Evolutionary conservation across 2,329 filamentous ascomycete genomes (phyloP).

Genomic region (Mariannaea sp.): DNA sequence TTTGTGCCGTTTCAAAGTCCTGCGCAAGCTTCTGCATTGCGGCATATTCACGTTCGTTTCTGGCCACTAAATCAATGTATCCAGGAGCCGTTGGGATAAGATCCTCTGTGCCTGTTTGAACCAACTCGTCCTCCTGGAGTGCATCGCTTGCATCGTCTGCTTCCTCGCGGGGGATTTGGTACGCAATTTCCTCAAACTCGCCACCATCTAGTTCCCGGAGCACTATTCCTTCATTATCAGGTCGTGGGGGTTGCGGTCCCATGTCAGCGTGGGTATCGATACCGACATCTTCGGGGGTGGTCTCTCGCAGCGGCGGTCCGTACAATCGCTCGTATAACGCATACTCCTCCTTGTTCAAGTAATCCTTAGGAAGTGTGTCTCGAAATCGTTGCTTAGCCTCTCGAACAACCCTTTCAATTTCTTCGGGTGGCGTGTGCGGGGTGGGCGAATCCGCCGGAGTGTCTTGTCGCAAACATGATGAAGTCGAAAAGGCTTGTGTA

Average conservation of each 20-base stretch:
- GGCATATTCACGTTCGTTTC: slow-evolving; percentile 59
- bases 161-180: slow-evolving; percentile 38
- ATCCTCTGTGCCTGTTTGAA: slow-evolving; percentile 37
- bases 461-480: slow-evolving; percentile 33
- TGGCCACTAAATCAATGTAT: slow-evolving; percentile 56
- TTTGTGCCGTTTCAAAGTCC: slow-evolving; percentile 58
- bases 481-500: slow-evolving; percentile 40
- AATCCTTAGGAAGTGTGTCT: slow-evolving; percentile 73
- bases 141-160: slow-evolving; percentile 13
- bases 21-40: slow-evolving; percentile 60
- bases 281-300: slow-evolving; percentile 62
- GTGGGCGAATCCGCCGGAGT: slow-evolving; percentile 4
- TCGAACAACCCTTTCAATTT: slow-evolving; percentile 68
- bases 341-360: slow-evolving; percentile 73
- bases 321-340: slow-evolving; percentile 80
- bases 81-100: slow-evolving; percentile 38
- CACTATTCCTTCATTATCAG: slow-evolving; percentile 49
- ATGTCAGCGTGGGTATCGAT: slow-evolving; percentile 50
- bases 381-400: slow-evolving; percentile 76
- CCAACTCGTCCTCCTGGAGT: slow-evolving; percentile 23
- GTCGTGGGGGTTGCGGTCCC: slow-evolving; percentile 29
- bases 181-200: slow-evolving; percentile 65
- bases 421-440: slow-evolving; percentile 30
- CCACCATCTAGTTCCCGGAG: slow-evolving; percentile 62
- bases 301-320: slow-evolving; percentile 71